These are phyloP conservation scores for Naumovozyma baii DNA, from an alignment of 805 yeast species.

Conservation along the genomic window DNA sequence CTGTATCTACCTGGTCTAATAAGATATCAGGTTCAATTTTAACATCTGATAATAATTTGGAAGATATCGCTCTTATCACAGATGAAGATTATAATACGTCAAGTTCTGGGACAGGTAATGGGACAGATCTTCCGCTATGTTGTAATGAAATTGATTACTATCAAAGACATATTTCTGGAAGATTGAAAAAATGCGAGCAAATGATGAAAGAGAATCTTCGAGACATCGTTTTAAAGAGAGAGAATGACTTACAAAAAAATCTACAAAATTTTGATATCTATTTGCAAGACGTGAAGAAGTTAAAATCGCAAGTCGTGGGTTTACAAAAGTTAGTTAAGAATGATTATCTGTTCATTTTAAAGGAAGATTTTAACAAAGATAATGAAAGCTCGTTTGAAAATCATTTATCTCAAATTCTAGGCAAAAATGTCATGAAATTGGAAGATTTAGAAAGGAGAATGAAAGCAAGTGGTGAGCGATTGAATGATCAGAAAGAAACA, in stretches of 20 bases:
- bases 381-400: slow-evolving; percentile 22
- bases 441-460: slow-evolving; percentile 24
- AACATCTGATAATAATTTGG: not conserved
- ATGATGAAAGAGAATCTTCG: slow-evolving; percentile 15
- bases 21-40: slow-evolving; percentile 5
- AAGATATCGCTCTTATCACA: not conserved
- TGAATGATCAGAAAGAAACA: slow-evolving; percentile 19
- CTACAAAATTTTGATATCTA: slow-evolving; percentile 22
- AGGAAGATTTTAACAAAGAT: slow-evolving; percentile 20
- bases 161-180: slow-evolving; percentile 17
- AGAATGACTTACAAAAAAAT: slow-evolving; percentile 20
- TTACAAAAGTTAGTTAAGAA: slow-evolving; percentile 24
- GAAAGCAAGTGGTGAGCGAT: slow-evolving; percentile 11
- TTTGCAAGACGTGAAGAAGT: slow-evolving; percentile 19
- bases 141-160: slow-evolving; percentile 17
- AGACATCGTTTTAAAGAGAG: slow-evolving; percentile 21
- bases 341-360: slow-evolving; percentile 23
- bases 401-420: slow-evolving; percentile 8
- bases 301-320: slow-evolving; percentile 19
- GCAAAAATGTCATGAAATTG: slow-evolving; percentile 17
- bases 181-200: slow-evolving; percentile 19
- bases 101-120: not conserved
- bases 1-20: slow-evolving; percentile 7
- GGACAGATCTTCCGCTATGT: slow-evolving; percentile 7
- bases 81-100: slow-evolving; percentile 2